Evolutionary conservation across 108 stramenopile species (phyloP).

Genomic region (Pseudonitzschia delicatissima): DNA sequence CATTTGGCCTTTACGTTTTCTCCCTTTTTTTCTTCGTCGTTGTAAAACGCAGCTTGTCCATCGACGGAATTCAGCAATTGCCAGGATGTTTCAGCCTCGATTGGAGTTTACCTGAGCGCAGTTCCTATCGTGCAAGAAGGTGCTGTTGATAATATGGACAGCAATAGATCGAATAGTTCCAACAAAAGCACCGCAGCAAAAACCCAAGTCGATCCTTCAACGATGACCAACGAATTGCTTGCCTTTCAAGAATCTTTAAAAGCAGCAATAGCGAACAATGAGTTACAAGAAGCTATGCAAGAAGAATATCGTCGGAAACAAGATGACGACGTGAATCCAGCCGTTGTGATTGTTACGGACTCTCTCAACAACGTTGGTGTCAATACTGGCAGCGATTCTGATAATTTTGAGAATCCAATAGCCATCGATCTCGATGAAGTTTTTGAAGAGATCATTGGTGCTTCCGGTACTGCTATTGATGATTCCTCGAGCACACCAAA

Average conservation of each 20-base stretch:
- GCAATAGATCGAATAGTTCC: background rate
- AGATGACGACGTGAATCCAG: background rate
- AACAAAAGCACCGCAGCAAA: background rate
- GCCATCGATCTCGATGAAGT: background rate
- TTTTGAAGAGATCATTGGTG: background rate
- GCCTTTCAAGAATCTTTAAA: slow-evolving; percentile 12
- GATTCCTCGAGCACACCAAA: background rate
- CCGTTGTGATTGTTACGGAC: slow-evolving; percentile 7
- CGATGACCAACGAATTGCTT: slow-evolving; percentile 6
- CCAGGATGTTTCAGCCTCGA: slow-evolving; percentile 11
- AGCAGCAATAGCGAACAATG: slow-evolving; percentile 11
- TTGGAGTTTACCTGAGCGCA: slow-evolving; percentile 11
- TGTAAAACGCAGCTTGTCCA: background rate
- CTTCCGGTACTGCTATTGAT: background rate
- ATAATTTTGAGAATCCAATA: too few relatives aligned
- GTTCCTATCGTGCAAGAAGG: background rate
- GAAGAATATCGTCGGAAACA: background rate
- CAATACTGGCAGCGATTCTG: background rate
- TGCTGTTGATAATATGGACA: background rate
- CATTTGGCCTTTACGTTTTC: background rate
- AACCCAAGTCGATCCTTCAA: background rate
- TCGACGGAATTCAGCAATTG: slow-evolving; percentile 4
- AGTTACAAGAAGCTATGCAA: slow-evolving; percentile 9
- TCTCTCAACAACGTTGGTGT: too few relatives aligned
- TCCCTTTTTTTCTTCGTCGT: background rate